Conservation (phyloP, 306 rosid genomes). For the Dryas drummondii region DNA sequence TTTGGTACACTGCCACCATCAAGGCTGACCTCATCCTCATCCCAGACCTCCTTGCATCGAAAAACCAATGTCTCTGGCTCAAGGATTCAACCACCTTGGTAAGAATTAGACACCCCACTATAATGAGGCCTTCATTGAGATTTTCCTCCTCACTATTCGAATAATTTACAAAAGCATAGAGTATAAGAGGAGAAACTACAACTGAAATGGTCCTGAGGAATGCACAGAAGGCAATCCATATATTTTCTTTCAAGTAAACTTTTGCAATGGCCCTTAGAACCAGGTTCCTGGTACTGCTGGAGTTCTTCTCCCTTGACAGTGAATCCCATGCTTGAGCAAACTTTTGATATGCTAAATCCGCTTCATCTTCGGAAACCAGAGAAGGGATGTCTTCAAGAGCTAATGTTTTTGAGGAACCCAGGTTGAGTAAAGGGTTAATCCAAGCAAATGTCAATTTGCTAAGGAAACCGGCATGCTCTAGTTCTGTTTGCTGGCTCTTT, state of each 20-base stretch:
- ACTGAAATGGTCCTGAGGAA: constrained; percentile 49
- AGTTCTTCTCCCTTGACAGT: constrained; percentile 33
- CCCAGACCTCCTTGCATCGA: constrained; percentile 60
- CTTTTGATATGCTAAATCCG: constrained; percentile 40
- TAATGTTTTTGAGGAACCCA: constrained; percentile 58
- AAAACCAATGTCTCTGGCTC: constrained; percentile 67
- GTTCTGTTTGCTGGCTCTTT: constrained; percentile 23
- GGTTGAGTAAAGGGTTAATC: constrained; percentile 53
- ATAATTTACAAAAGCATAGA: constrained; percentile 66
- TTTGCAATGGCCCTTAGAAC: constrained; percentile 46
- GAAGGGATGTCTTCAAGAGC: constrained; percentile 59
- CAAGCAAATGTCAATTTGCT: constrained; percentile 64
- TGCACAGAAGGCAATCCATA: constrained; percentile 44
- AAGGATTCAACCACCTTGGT: constrained; percentile 56
- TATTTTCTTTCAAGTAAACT: constrained; percentile 56
- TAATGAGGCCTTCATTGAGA: constrained; percentile 43
- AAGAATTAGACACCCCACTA: constrained; percentile 48
- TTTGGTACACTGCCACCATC: constrained; percentile 71
- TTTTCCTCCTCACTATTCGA: constrained; percentile 33
- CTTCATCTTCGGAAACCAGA: constrained; percentile 64
- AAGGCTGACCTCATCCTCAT: constrained; percentile 79
- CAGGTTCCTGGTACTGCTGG: constrained; percentile 36
- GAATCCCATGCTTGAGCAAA: constrained; percentile 57
- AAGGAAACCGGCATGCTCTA: constrained; percentile 34
- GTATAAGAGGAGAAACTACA: constrained; percentile 56